Percentiles rank a stretch among this genome's conserved stretches.
phyloP scores from a whole-genome alignment of 2,329 filamentous ascomycete genomes.

The Diaporthe velutina region DNA sequence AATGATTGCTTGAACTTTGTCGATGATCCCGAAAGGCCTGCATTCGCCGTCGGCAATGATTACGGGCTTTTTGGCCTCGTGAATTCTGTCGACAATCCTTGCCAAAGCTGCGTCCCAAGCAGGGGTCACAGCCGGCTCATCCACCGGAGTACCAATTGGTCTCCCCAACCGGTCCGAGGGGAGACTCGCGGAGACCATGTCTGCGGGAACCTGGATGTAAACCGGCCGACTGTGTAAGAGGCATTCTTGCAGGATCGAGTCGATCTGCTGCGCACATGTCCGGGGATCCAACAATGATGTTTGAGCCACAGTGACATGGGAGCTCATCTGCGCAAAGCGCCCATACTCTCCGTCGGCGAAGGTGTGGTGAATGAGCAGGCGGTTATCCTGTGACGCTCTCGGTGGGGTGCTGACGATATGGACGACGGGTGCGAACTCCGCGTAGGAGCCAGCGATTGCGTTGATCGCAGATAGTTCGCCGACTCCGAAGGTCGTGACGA shows the following conservation, averaged over 20 bases:
- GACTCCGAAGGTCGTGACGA: neutral
- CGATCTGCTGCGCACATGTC: neutral
- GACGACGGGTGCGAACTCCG: neutral
- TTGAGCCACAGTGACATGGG: neutral
- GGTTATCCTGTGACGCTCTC: neutral
- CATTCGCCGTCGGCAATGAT: slow-evolving; percentile 3
- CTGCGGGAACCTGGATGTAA: neutral
- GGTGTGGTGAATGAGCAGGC: neutral
- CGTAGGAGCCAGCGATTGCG: neutral
- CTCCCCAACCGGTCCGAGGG: neutral
- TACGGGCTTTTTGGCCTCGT: neutral
- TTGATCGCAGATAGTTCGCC: neutral
- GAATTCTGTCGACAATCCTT: neutral
- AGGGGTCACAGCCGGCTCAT: neutral
- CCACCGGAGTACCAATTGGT: neutral
- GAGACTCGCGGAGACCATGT: neutral
- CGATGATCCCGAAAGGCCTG: neutral
- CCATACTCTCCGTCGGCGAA: neutral
- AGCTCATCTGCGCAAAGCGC: neutral
- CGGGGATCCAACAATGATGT: neutral
- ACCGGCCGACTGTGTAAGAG: neutral
- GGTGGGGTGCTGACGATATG: neutral
- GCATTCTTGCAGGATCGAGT: neutral
- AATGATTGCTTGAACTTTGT: neutral
- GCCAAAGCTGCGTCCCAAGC: neutral